Evolutionary conservation across 176 grass and related monocot genomes (phyloP).

Genomic region (Eragrostis curvula): DNA sequence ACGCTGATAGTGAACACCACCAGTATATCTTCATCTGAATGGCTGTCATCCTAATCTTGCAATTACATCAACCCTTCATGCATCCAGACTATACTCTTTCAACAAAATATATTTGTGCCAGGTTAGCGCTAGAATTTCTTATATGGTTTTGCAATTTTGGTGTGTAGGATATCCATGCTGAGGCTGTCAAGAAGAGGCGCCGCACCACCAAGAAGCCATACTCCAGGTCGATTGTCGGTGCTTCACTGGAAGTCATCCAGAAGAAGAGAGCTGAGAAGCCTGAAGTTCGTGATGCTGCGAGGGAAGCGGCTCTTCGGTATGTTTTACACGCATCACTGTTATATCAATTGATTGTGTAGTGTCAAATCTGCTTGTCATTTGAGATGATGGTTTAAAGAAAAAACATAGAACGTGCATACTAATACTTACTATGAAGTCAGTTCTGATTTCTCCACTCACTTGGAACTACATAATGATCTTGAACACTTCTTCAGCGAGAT

Average conservation of each 20-base stretch:
- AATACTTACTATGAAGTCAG: background rate
- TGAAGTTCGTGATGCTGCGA: constrained; percentile 79
- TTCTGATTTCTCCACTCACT: background rate
- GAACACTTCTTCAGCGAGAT: constrained; percentile 52
- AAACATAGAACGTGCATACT: background rate
- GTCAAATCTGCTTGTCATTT: background rate
- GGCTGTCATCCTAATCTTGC: background rate
- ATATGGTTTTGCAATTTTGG: background rate
- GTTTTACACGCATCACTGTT: background rate
- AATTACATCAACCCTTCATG: background rate
- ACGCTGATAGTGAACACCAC: background rate
- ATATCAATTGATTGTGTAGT: background rate
- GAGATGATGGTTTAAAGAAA: background rate
- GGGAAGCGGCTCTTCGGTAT: constrained; percentile 84
- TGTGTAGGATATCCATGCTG: constrained; percentile 75
- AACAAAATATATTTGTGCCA: background rate
- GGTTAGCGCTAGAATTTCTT: background rate
- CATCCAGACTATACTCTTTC: background rate
- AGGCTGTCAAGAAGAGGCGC: constrained; percentile 72
- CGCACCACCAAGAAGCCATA: constrained; percentile 78
- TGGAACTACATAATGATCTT: background rate
- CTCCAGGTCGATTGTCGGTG: constrained; percentile 79
- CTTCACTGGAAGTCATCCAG: constrained; percentile 76
- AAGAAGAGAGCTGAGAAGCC: constrained; percentile 85
- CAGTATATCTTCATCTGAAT: background rate